These are phyloP conservation scores for Capsicum rhomboideum DNA, from an alignment of 257 asterid genomes.

Conservation along the genomic window DNA sequence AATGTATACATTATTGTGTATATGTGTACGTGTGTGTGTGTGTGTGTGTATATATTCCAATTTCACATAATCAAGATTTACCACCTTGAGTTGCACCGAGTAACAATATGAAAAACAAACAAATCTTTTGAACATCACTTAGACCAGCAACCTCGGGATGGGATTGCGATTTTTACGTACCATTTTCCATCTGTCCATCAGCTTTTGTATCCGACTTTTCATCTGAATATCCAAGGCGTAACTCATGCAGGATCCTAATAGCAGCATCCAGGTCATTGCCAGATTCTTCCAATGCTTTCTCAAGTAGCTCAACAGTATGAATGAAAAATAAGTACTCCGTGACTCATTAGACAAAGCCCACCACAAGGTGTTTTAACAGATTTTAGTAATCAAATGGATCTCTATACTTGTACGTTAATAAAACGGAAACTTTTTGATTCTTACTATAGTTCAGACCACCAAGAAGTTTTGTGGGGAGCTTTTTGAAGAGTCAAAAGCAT, in stretches of 20 bases:
- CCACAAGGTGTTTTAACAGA: background rate
- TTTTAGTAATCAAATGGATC: background rate
- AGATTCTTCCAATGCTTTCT: conserved; percentile 48
- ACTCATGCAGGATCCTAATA: conserved; percentile 40
- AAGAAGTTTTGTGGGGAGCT: background rate
- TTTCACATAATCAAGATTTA: background rate
- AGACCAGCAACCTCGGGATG: background rate
- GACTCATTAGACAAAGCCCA: background rate
- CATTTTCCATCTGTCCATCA: conserved; percentile 21
- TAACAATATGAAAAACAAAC: background rate
- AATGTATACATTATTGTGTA: background rate
- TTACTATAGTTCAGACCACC: background rate
- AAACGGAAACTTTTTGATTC: background rate
- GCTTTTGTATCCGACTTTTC: conserved; percentile 24
- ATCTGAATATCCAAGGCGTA: conserved; percentile 24
- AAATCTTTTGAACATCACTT: background rate
- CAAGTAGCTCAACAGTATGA: conserved; percentile 41
- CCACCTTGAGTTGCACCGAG: background rate
- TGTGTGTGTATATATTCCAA: background rate
- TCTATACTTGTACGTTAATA: background rate
- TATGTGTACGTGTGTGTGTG: background rate
- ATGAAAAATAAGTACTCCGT: background rate
- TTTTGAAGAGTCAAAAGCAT: background rate
- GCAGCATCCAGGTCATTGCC: conserved; percentile 51
- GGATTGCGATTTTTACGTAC: conserved; percentile 15